Percentiles rank a stretch among this genome's conserved stretches.
phyloP scores from a whole-genome alignment of 202 grass and related monocot genomes.

The Carex arenaria region DNA sequence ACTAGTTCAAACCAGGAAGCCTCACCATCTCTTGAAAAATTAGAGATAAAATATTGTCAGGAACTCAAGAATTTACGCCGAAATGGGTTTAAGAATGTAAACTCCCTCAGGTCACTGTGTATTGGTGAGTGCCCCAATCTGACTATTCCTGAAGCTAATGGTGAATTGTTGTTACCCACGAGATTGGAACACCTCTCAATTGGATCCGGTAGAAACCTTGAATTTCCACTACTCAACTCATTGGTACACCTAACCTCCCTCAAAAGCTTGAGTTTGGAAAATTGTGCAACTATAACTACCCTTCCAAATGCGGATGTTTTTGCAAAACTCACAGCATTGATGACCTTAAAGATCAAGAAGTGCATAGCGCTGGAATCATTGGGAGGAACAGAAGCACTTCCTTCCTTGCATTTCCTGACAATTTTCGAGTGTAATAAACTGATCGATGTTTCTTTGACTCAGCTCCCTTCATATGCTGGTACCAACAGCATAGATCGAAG shows the following conservation, averaged over 20 bases:
- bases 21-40: slow-evolving; percentile 1
- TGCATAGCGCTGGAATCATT: slow-evolving; percentile 20
- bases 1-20: neutral
- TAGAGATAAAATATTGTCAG: slow-evolving; percentile 18
- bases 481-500: neutral
- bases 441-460: neutral
- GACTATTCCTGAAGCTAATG: neutral
- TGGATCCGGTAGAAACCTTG: slow-evolving; percentile 7
- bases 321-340: neutral
- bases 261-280: slow-evolving; percentile 22
- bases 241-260: slow-evolving; percentile 12
- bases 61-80: slow-evolving; percentile 15
- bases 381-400: slow-evolving; percentile 13
- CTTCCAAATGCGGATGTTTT: slow-evolving; percentile 19
- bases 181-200: slow-evolving; percentile 17
- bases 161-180: slow-evolving; percentile 16
- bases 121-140: slow-evolving; percentile 24
- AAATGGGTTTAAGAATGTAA: slow-evolving; percentile 11
- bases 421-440: slow-evolving; percentile 19
- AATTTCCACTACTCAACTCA: neutral
- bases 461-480: neutral
- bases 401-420: slow-evolving; percentile 8
- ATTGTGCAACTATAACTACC: slow-evolving; percentile 24
- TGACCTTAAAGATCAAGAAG: neutral
- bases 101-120: slow-evolving; percentile 13